phyloP scores from a whole-genome alignment of 1,284 basidiomycete genomes.

The Apiotrichum veenhuisii region DNA sequence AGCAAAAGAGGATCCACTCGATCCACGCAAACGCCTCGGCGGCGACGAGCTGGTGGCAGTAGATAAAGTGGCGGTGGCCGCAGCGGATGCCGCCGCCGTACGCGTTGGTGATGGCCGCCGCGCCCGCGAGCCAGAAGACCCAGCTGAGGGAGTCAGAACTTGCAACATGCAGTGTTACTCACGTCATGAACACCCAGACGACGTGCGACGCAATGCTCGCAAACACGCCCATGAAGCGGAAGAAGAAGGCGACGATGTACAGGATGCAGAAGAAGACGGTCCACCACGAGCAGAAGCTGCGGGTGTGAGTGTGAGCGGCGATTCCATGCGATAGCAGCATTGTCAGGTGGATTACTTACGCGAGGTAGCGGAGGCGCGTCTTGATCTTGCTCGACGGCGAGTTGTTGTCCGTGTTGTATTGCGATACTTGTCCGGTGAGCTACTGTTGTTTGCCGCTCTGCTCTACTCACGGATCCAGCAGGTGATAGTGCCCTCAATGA shows the following conservation, averaged over 20 bases:
- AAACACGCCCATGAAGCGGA: slow-evolving; percentile 27
- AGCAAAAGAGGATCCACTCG: slow-evolving; percentile 38
- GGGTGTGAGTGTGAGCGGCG: too few relatives aligned
- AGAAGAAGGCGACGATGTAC: slow-evolving; percentile 46
- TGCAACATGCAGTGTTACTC: too few relatives aligned
- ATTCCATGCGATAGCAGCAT: neutral
- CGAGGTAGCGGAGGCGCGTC: slow-evolving; percentile 45
- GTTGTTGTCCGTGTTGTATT: slow-evolving; percentile 30
- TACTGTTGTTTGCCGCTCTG: too few relatives aligned
- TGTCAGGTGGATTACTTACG: neutral
- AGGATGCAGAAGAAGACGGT: slow-evolving; percentile 43
- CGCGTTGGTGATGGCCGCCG: slow-evolving; percentile 43
- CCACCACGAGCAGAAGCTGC: slow-evolving; percentile 49
- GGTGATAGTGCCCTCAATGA: slow-evolving; percentile 47
- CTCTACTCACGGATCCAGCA: slow-evolving; percentile 24
- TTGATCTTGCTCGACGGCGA: slow-evolving; percentile 39
- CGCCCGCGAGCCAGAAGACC: slow-evolving; percentile 49
- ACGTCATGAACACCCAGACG: slow-evolving; percentile 45
- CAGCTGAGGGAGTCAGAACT: slow-evolving; percentile 27
- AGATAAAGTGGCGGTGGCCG: slow-evolving; percentile 18
- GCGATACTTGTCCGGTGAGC: slow-evolving; percentile 18
- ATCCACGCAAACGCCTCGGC: slow-evolving; percentile 51
- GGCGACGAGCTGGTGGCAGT: slow-evolving; percentile 44
- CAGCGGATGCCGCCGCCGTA: slow-evolving; percentile 43
- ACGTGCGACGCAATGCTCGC: slow-evolving; percentile 41